Evolutionary conservation across 257 asterid genomes (phyloP).

Genomic region (Verbena officinalis): DNA sequence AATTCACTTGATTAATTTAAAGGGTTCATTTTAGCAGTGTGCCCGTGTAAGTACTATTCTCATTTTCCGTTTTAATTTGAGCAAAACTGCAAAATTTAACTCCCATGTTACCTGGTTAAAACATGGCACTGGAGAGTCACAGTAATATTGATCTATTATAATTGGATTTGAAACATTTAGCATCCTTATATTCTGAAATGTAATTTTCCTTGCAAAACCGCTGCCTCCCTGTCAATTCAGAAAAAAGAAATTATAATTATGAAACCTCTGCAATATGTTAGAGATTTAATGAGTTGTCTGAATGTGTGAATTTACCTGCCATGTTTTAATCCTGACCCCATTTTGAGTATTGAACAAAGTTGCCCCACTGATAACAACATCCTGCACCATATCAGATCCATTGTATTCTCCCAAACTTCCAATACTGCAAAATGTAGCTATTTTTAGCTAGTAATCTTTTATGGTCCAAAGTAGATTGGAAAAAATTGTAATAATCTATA

Average conservation of each 20-base stretch:
- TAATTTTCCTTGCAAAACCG: slow-evolving; percentile 69
- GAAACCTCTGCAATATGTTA: not conserved
- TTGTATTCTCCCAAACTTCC: slow-evolving; percentile 83
- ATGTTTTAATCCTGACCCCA: slow-evolving; percentile 91
- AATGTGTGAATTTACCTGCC: slow-evolving; percentile 65
- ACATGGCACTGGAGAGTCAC: slow-evolving; percentile 64
- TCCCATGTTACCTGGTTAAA: slow-evolving; percentile 61
- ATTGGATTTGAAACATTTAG: slow-evolving; percentile 84
- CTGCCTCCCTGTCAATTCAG: slow-evolving; percentile 69
- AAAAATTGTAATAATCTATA: slow-evolving; percentile 24
- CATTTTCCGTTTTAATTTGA: not conserved
- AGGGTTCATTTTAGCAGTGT: no score
- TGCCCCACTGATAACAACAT: slow-evolving; percentile 61
- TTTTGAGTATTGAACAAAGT: slow-evolving; percentile 53
- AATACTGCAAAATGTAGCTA: slow-evolving; percentile 49
- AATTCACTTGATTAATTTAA: no score
- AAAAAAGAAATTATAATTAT: not conserved
- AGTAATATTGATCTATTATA: slow-evolving; percentile 81
- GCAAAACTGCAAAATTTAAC: not conserved
- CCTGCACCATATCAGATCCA: slow-evolving; percentile 51
- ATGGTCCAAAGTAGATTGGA: not conserved
- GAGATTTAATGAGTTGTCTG: not conserved
- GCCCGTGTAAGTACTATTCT: no score
- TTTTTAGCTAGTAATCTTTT: not conserved
- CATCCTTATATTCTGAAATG: slow-evolving; percentile 68